phyloP scores from a whole-genome alignment of 1,284 basidiomycete genomes.

The Flammula alnicola region DNA sequence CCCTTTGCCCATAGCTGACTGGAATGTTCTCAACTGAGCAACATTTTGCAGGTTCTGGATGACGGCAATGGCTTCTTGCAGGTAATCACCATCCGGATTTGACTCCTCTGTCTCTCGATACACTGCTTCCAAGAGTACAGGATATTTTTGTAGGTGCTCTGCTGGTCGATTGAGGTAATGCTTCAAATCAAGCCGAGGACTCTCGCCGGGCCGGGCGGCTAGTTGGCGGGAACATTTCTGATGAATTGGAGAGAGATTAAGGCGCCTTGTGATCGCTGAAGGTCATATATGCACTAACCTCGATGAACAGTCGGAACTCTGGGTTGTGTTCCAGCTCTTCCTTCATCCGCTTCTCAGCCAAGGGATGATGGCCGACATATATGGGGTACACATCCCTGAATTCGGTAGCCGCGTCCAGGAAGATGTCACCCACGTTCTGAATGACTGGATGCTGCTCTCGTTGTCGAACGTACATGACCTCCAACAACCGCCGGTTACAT shows the following conservation, averaged over 20 bases:
- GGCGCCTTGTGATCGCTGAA: not conserved
- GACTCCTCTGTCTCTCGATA: conserved; percentile 77
- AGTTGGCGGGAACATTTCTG: conserved; percentile 60
- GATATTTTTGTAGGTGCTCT: conserved; percentile 91
- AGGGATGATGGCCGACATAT: conserved; percentile 85
- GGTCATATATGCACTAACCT: conserved; percentile 53
- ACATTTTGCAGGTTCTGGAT: conserved; percentile 80
- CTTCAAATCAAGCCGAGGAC: conserved; percentile 83
- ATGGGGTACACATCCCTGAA: conserved; percentile 87
- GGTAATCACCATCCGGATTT: conserved; percentile 82
- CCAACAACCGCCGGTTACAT: conserved; percentile 82
- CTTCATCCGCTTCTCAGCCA: conserved; percentile 86
- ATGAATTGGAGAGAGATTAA: conserved; percentile 5
- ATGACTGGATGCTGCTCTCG: conserved; percentile 88
- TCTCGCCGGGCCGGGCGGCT: conserved; percentile 59
- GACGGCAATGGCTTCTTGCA: conserved; percentile 74
- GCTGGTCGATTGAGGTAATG: conserved; percentile 87
- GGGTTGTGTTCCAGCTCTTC: conserved; percentile 85
- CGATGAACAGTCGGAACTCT: conserved; percentile 86
- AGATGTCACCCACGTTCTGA: conserved; percentile 88
- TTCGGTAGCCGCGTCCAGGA: conserved; percentile 86
- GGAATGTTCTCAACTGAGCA: conserved; percentile 84
- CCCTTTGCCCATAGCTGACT: conserved; percentile 83
- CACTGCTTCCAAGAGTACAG: conserved; percentile 86
- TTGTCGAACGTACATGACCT: conserved; percentile 86